phyloP scores from a whole-genome alignment of 805 yeast genomes.

The Saccharomyces paradoxus region DNA sequence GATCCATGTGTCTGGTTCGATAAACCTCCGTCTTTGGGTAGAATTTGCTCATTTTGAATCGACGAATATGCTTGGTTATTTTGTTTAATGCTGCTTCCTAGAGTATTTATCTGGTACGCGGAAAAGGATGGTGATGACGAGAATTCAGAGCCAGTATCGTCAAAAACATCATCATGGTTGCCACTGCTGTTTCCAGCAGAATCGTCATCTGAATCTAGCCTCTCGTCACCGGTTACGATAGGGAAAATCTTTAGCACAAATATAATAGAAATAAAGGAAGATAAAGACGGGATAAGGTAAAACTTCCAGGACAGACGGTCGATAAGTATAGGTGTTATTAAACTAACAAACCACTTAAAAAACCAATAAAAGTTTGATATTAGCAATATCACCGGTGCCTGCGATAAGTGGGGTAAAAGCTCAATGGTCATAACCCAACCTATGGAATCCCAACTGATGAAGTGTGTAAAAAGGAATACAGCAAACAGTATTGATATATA shows the following conservation, averaged over 20 bases:
- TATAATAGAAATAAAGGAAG: slow-evolving; percentile 65
- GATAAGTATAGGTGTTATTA: slow-evolving; percentile 78
- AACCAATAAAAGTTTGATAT: slow-evolving; percentile 93
- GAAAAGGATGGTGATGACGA: neutral
- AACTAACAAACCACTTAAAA: slow-evolving; percentile 86
- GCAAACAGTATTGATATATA: neutral
- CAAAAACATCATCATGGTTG: neutral
- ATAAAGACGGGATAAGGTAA: slow-evolving; percentile 72
- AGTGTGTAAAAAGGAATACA: neutral
- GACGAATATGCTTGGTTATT: neutral
- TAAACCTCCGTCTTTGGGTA: neutral
- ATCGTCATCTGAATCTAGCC: slow-evolving; percentile 80
- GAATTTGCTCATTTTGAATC: neutral
- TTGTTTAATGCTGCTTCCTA: neutral
- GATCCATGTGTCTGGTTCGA: neutral
- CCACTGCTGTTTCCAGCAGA: slow-evolving; percentile 66
- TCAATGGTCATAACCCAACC: slow-evolving; percentile 87
- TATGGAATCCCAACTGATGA: slow-evolving; percentile 81
- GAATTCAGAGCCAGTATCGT: neutral
- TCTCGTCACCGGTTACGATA: slow-evolving; percentile 75
- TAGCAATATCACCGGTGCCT: slow-evolving; percentile 85
- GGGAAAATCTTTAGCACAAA: slow-evolving; percentile 72
- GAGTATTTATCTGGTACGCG: neutral
- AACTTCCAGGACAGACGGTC: slow-evolving; percentile 71
- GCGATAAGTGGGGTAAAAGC: slow-evolving; percentile 72